Percentiles rank a stretch among this genome's conserved stretches.
These are phyloP conservation scores for Canavalia ensiformis DNA, from an alignment of 306 rosid species.

Conservation along the genomic window DNA sequence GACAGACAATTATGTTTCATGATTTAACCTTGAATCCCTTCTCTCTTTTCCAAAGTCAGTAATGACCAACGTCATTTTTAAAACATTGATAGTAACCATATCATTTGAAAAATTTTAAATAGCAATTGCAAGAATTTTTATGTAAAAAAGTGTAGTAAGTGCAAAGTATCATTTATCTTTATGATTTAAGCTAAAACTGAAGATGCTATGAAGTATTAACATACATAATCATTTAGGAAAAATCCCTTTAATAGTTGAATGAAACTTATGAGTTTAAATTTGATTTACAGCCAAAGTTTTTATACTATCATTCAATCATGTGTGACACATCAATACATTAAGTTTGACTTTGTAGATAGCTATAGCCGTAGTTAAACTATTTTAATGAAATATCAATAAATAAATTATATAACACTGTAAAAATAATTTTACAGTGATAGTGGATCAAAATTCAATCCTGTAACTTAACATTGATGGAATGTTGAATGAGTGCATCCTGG, in stretches of 20 bases:
- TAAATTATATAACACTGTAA: neutral
- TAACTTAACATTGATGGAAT: conserved; percentile 33
- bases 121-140: conserved; percentile 1
- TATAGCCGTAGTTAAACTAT: conserved; percentile 7
- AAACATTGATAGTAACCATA: conserved; percentile 2
- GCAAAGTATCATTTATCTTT: conserved; percentile 10
- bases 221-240: conserved; percentile 3
- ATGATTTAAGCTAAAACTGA: conserved; percentile 6
- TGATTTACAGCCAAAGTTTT: neutral
- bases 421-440: neutral
- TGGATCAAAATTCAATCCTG: conserved; percentile 35
- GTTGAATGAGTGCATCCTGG: conserved; percentile 5
- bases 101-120: neutral
- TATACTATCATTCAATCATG: neutral
- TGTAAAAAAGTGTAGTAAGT: neutral
- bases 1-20: neutral
- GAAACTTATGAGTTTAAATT: conserved; percentile 23
- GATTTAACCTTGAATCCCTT: conserved; percentile 14
- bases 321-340: neutral
- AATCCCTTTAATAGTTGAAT: neutral
- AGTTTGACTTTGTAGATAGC: conserved; percentile 13
- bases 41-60: conserved; percentile 3
- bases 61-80: neutral
- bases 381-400: conserved; percentile 11
- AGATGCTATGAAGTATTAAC: conserved; percentile 11